Base-by-base conservation (phyloP, 305 asterid genomes). In the Plantago lanceolata region DNA sequence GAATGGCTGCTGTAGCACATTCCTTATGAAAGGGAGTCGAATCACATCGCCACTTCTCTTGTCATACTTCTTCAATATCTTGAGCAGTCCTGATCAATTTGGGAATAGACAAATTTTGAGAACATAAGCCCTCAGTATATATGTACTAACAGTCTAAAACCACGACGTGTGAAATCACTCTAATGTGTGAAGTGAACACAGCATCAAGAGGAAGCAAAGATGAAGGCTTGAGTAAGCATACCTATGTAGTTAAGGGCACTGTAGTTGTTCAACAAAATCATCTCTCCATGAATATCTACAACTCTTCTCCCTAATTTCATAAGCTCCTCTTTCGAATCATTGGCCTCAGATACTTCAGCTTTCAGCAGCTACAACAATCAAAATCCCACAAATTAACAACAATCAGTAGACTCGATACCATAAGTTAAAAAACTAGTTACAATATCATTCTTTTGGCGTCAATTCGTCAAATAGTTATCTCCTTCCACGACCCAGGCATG, bases 211-310 rank as follows among this genome's bases (percentile, higher is more conserved):
- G 49, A 37, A n/a, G n/a, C 28, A 24, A 24, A 24, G 24, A 19
- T 63, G 14, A 68, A 68, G 28, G 17, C 6, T 11, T 19, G 13
- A 18, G 13, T 35, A 26, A 6, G 43, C 18, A 29, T 59, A 89
- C 97, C 97, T 75, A 89, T 84, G 75, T 85, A 90, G 78, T 90
- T 88, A 60, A 90, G 96, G 65, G 90, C 90, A 71, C 97, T 90
- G 74, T 90, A 88, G 72, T 90, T 88, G 71, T 84, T 87, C 75
- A 90, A 67, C 67, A 88, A 73, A 71, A 90, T 75, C 93, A 90
- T 84, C 73, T 88, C 96, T 19, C 97, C 97, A 33, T 90, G 96
- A 68, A 90, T 82, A 78, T 90, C 97, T 31, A 80, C 95, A 37
- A 85, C 75, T 66, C 73, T 75, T 57, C 85, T 76, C 43, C 92